Percentiles rank a stretch among this genome's conserved stretches.
phyloP scores from a whole-genome alignment of 495 filamentous ascomycete species.

The Annulohypoxylon nitens region DNA sequence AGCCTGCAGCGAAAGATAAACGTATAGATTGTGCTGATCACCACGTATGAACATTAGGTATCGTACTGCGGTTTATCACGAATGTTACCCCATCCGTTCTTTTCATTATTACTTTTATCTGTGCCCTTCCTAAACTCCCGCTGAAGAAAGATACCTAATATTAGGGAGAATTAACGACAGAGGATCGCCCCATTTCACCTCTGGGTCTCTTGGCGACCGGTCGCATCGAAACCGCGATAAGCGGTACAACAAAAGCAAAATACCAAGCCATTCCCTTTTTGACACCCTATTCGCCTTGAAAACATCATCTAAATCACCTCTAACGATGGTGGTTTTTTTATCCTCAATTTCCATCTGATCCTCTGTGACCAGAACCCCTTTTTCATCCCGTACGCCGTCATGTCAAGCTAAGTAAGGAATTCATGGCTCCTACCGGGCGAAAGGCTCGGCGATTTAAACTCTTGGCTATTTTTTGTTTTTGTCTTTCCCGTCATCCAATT shows the following conservation, averaged over 20 bases:
- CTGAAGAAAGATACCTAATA: not conserved
- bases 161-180: not conserved
- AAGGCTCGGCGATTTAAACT: not conserved
- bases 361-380: not conserved
- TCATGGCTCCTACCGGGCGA: not conserved
- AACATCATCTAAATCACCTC: not conserved
- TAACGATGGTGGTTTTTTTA: not conserved
- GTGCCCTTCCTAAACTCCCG: not conserved
- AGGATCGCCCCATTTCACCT: slow-evolving; percentile 6
- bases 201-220: slow-evolving; percentile 4
- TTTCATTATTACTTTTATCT: not conserved
- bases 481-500: not conserved
- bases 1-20: not conserved
- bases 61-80: not conserved
- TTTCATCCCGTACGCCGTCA: not conserved
- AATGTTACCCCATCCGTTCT: not conserved
- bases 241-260: not conserved
- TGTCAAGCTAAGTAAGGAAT: too few species aligned
- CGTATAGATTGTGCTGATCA: not conserved
- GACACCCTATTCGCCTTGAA: slow-evolving; percentile 1
- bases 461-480: slow-evolving; percentile 17
- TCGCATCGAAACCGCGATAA: slow-evolving; percentile 2
- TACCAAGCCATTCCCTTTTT: not conserved
- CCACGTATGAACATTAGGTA: not conserved
- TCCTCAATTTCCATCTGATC: not conserved